Evolutionary conservation across 768 basidiomycete species (phyloP).

Genomic region (Crucibulum laeve): DNA sequence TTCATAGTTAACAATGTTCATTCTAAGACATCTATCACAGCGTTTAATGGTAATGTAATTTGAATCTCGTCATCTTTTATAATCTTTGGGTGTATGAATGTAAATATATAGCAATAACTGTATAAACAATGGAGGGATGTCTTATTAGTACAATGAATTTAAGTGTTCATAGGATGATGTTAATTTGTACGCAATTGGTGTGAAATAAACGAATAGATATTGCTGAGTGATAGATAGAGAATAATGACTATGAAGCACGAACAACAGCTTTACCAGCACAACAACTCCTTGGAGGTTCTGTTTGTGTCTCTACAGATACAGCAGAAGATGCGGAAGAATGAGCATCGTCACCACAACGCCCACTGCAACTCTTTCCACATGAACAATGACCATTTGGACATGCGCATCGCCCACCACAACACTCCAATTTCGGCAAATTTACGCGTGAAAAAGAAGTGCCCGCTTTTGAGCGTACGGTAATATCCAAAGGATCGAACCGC

Average conservation of each 20-base stretch:
- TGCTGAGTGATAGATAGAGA: neutral
- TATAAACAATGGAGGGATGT: neutral
- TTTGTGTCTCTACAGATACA: too few species aligned
- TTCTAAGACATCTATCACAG: slow-evolving; percentile 14
- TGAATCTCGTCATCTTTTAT: neutral
- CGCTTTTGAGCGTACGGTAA: slow-evolving; percentile 39
- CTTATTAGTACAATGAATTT: neutral
- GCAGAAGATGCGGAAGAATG: neutral
- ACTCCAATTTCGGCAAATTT: slow-evolving; percentile 61
- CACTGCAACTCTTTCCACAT: slow-evolving; percentile 56
- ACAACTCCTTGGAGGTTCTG: slow-evolving; percentile 18
- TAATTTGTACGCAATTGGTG: neutral
- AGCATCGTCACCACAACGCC: slow-evolving; percentile 37
- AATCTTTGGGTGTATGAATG: neutral
- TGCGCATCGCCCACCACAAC: slow-evolving; percentile 58
- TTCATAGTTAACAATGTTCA: neutral
- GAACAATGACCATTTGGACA: slow-evolving; percentile 50
- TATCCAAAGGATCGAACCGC: slow-evolving; percentile 47
- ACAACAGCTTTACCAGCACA: slow-evolving; percentile 18
- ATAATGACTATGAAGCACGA: neutral
- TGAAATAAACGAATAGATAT: slow-evolving; percentile 5
- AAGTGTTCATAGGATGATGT: too few species aligned
- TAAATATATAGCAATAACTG: neutral
- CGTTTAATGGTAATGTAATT: slow-evolving; percentile 21
- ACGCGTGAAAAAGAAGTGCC: slow-evolving; percentile 42